Evolutionary conservation across 2,329 filamentous ascomycete species (phyloP).

Genomic region (Pseudopithomyces chartarum): DNA sequence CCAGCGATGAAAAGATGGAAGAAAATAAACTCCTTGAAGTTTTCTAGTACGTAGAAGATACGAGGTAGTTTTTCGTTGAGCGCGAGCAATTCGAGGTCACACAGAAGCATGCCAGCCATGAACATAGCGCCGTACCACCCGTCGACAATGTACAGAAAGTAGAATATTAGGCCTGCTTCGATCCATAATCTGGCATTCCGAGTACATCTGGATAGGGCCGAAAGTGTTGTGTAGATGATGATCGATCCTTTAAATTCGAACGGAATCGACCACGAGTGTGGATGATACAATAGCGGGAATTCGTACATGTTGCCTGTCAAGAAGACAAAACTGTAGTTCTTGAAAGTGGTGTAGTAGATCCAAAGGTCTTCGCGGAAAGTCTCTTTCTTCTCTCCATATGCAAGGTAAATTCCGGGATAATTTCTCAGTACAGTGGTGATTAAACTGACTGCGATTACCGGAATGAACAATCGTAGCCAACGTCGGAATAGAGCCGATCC

Average conservation of each 20-base stretch:
- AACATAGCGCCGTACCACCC: conserved; percentile 60
- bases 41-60: conserved; percentile 59
- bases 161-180: conserved; percentile 60
- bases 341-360: conserved; percentile 47
- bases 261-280: conserved; percentile 45
- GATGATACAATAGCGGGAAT: conserved; percentile 52
- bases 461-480: conserved; percentile 57
- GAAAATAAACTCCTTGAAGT: conserved; percentile 51
- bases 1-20: conserved; percentile 52
- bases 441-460: conserved; percentile 61
- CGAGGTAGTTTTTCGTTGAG: conserved; percentile 35
- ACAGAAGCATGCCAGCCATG: conserved; percentile 42
- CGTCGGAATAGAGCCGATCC: conserved; percentile 57
- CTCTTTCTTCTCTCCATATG: conserved; percentile 59
- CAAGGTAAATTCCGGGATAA: conserved; percentile 30
- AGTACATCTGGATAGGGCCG: conserved; percentile 63
- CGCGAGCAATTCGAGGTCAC: conserved; percentile 42
- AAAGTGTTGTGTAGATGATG: conserved; percentile 61
- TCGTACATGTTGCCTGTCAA: conserved; percentile 62
- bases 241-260: conserved; percentile 62
- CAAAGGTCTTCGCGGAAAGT: conserved; percentile 35
- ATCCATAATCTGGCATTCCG: conserved; percentile 61
- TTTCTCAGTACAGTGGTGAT: conserved; percentile 60
- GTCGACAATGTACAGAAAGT: conserved; percentile 72
- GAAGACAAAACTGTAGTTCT: conserved; percentile 73